phyloP scores from a whole-genome alignment of 2,329 filamentous ascomycete species.

The Beauveria sp. region DNA sequence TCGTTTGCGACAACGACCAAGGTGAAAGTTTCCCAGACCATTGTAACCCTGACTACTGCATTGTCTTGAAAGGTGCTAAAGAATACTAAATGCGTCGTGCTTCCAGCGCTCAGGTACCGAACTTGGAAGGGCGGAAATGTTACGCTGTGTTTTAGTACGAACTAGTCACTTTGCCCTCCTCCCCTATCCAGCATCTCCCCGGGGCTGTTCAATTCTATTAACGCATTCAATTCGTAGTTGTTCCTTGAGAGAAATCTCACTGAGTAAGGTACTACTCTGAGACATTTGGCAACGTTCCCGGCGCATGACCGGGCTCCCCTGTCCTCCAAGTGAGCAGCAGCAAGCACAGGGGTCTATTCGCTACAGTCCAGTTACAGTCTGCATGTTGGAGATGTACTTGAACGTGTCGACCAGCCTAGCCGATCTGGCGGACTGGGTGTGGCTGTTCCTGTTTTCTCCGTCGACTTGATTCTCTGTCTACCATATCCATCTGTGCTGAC shows the following conservation, averaged over 20 bases:
- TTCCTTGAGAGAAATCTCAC: background rate
- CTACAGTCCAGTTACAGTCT: background rate
- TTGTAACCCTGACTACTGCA: background rate
- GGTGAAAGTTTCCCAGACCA: background rate
- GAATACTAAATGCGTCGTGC: background rate
- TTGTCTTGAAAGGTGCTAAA: background rate
- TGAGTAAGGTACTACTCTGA: background rate
- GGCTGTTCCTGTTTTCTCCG: background rate
- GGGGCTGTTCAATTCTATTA: background rate
- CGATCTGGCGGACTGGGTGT: background rate
- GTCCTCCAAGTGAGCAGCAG: background rate
- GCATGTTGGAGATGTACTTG: slow-evolving; percentile 2
- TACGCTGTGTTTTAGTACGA: background rate
- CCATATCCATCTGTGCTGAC: background rate
- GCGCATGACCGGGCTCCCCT: slow-evolving; percentile 1
- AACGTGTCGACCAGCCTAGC: background rate
- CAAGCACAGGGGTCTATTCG: background rate
- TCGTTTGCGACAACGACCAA: background rate
- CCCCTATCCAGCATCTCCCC: background rate
- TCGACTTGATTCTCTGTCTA: background rate
- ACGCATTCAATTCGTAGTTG: background rate
- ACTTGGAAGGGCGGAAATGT: background rate
- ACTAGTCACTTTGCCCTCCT: background rate
- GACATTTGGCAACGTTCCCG: slow-evolving; percentile 4
- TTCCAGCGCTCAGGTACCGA: background rate